A percentile compares a stretch with the other conserved stretches of the same genome.
Conservation (phyloP, 1,284 basidiomycete species). For the Gomphus bonarii region DNA sequence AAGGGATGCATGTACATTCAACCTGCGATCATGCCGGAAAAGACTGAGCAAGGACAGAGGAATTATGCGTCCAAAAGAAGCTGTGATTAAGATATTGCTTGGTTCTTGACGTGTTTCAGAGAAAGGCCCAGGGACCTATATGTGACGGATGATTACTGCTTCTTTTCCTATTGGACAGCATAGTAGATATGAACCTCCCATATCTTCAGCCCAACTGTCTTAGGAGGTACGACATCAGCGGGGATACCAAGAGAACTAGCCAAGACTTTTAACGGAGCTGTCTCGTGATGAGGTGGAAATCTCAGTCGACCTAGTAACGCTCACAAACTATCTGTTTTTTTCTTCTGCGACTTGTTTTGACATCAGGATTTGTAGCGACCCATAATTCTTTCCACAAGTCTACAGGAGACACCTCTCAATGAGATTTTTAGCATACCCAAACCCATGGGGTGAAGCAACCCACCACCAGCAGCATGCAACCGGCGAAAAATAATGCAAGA, state of each 20-base stretch:
- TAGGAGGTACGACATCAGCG: constrained; percentile 47
- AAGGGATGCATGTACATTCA: constrained; percentile 91
- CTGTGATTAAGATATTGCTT: constrained; percentile 66
- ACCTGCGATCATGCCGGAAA: constrained; percentile 52
- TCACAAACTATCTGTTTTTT: constrained; percentile 39
- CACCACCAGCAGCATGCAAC: constrained; percentile 40
- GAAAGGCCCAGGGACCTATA: constrained; percentile 35
- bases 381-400: constrained; percentile 51
- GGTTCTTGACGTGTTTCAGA: constrained; percentile 18
- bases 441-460: constrained; percentile 9
- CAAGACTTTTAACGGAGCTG: constrained; percentile 50
- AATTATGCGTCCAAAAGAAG: constrained; percentile 89
- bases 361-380: constrained; percentile 55
- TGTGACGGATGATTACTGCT: constrained; percentile 19
- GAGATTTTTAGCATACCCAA: neutral
- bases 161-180: neutral
- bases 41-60: constrained; percentile 52
- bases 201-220: constrained; percentile 41
- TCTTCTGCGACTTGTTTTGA: constrained; percentile 40
- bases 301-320: constrained; percentile 15
- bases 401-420: constrained; percentile 18
- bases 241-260: constrained; percentile 39
- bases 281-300: neutral
- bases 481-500: constrained; percentile 50
- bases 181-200: constrained; percentile 38